Conservation (phyloP, 768 basidiomycete genomes). For the Crepidotus variabilis region DNA sequence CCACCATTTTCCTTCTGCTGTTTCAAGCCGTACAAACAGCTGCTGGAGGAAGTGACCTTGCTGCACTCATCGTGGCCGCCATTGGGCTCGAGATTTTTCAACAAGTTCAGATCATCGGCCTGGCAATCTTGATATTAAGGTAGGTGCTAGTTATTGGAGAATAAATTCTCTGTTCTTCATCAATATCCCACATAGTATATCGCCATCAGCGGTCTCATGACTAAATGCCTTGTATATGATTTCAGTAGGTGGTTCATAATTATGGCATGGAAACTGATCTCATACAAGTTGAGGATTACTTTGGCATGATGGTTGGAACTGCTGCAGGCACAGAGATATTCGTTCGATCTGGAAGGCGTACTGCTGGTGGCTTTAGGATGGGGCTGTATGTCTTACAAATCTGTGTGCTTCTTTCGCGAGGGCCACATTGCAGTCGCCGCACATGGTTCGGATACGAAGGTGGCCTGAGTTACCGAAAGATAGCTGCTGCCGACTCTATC, state of each 20-base stretch:
- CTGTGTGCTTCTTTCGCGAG: constrained; percentile 47
- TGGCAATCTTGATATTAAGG: constrained; percentile 50
- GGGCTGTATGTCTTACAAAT: constrained; percentile 50
- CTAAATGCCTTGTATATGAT: constrained; percentile 67
- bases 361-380: constrained; percentile 49
- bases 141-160: constrained; percentile 17
- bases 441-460: constrained; percentile 57
- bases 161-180: too few species aligned
- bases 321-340: constrained; percentile 61
- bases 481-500: too few species aligned
- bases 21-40: constrained; percentile 55
- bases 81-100: constrained; percentile 59
- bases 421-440: constrained; percentile 48
- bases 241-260: constrained; percentile 36
- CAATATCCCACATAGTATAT: too few species aligned
- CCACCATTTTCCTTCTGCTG: constrained; percentile 35
- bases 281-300: constrained; percentile 35
- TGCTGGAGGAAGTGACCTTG: constrained; percentile 55
- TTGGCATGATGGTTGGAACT: constrained; percentile 75
- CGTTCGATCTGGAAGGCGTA: constrained; percentile 59
- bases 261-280: too few species aligned
- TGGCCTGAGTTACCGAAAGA: constrained; percentile 22
- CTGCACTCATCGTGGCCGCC: constrained; percentile 54
- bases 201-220: constrained; percentile 44
- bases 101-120: constrained; percentile 58